Base-by-base conservation (phyloP, 345 rosid species). In the Angophora floribunda region DNA sequence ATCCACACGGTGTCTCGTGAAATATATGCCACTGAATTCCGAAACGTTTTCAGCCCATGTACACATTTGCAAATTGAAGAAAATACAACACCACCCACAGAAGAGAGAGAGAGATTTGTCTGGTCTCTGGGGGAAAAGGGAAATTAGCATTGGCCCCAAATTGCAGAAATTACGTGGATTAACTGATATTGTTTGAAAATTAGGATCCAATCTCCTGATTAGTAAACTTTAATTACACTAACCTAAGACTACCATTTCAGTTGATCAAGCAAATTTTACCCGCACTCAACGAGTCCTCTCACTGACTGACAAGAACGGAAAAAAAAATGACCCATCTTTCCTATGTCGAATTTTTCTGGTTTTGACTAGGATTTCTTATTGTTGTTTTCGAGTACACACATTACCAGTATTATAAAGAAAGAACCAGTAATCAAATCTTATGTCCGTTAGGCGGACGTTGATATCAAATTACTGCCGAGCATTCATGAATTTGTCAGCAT, bases 1-100 rank as follows among this genome's bases (percentile, higher is more conserved):
- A 91, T 93, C 97, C 96, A 93, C 94, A 92, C 67, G 89, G 86
- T 85, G 86, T 51, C 92, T 32, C 47, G 89, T 70, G 70, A 84
- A 93, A 89, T 91, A 87, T 85, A 89, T 90, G 93, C 95, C 96
- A 93, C 95, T 93, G 93, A 78, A 85, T 88, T 91, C 91, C 75
- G 61, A 28, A 7, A 12, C 67, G 30, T 45, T 86, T 41, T 26
- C 26, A 0, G n/a, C 49, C 49, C 49, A 41, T 41, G 28, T 21
- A 41, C 49, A 36, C 49, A 70, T 17, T 16, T 41, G 84, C 49
- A 75, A 9, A 19, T 36, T 36, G 21, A 75, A 75, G 49, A 75
- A 75, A 75, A 70, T 70, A 70, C 80, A 70, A 7, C 49, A 41
- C 49, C 84, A 28, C 82, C 82, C 52, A 30, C 16, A 15, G 28